Conservation (phyloP, 495 filamentous ascomycete species). For the Lasiosphaeris hirsuta region DNA sequence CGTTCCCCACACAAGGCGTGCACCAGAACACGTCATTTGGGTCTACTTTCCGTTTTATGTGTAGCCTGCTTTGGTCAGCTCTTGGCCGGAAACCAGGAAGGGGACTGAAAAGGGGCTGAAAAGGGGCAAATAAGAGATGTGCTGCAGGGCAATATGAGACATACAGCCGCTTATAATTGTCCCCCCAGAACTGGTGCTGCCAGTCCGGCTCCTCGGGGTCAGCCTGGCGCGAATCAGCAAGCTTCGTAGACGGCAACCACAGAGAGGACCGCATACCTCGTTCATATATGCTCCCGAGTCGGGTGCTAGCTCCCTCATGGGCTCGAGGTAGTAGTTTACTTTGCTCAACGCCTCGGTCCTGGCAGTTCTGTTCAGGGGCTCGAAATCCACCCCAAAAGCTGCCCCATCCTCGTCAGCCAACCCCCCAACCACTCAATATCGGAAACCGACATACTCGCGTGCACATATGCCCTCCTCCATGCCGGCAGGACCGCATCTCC, state of each 20-base stretch:
- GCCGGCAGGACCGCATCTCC: constrained; percentile 50
- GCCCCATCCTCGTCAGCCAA: too few relatives aligned
- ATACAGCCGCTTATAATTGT: constrained; percentile 44
- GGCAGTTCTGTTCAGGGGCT: constrained; percentile 38
- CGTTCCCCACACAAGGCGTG: constrained; percentile 57
- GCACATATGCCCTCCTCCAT: constrained; percentile 53
- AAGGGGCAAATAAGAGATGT: background rate
- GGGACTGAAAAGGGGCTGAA: background rate
- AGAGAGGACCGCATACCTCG: constrained; percentile 26
- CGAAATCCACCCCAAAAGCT: constrained; percentile 30
- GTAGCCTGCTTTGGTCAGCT: background rate
- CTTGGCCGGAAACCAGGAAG: background rate
- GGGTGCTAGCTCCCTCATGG: constrained; percentile 34
- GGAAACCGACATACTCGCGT: constrained; percentile 22
- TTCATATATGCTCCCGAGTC: constrained; percentile 41
- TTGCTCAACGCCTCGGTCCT: constrained; percentile 34
- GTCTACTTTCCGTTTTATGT: constrained; percentile 54
- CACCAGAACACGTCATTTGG: constrained; percentile 59
- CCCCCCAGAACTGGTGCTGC: constrained; percentile 50
- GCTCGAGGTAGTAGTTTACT: constrained; percentile 42
- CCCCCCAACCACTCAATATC: too few relatives aligned
- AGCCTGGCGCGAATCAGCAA: constrained; percentile 32
- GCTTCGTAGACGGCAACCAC: too few relatives aligned
- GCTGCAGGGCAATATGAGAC: background rate
- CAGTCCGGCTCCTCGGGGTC: constrained; percentile 45